These are phyloP conservation scores for Fraxinus velutina DNA, from an alignment of 305 asterid species.

Conservation along the genomic window DNA sequence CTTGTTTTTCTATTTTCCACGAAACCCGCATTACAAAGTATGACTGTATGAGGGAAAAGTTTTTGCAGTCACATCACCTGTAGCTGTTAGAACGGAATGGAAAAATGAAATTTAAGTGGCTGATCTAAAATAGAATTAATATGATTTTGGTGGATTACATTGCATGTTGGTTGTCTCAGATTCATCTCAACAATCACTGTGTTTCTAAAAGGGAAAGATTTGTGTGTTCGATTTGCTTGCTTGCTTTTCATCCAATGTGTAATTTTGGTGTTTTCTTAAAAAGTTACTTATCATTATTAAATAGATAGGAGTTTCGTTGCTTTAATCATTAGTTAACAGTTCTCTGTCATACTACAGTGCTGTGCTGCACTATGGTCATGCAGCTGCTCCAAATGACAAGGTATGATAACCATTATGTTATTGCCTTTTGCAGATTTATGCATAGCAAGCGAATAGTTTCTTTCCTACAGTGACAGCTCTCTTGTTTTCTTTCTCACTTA, in stretches of 20 bases:
- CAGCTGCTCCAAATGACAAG: constrained; percentile 97
- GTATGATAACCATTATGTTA: constrained; percentile 41
- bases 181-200: not conserved
- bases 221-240: not conserved
- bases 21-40: not conserved
- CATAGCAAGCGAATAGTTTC: not conserved
- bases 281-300: not conserved
- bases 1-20: not conserved
- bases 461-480: not conserved
- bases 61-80: not conserved
- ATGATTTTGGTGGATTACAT: not conserved
- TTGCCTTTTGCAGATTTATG: constrained; percentile 21
- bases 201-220: not conserved
- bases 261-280: not conserved
- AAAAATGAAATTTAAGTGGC: not conserved
- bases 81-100: not conserved
- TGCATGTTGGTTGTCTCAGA: not conserved
- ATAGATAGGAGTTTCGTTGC: constrained; percentile 18
- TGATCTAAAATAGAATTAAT: not conserved
- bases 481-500: not conserved
- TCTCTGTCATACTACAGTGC: constrained; percentile 48
- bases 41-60: not conserved
- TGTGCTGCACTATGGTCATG: constrained; percentile 97
- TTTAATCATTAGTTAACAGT: constrained; percentile 26
- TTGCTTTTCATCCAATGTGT: constrained; percentile 9